Percentiles rank a stretch among this genome's conserved stretches.
These are phyloP conservation scores for Erythrophleum fordii DNA, from an alignment of 306 rosid genomes.

Conservation along the genomic window DNA sequence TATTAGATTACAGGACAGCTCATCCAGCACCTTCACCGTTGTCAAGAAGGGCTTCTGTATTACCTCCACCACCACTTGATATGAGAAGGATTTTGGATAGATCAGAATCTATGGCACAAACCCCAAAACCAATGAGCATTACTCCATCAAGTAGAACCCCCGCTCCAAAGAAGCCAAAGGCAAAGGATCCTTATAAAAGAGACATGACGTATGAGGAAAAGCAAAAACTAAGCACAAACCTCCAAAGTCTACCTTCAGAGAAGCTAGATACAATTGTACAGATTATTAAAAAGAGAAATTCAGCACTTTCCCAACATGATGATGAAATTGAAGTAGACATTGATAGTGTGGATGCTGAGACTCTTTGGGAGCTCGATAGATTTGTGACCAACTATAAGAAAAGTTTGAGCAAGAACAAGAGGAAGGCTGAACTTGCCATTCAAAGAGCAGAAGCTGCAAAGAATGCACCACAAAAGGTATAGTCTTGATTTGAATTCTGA, in stretches of 20 bases:
- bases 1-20: slow-evolving; percentile 55
- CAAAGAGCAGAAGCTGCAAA: slow-evolving; percentile 61
- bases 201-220: slow-evolving; percentile 93
- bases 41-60: slow-evolving; percentile 65
- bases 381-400: slow-evolving; percentile 92
- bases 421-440: slow-evolving; percentile 81
- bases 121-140: slow-evolving; percentile 55
- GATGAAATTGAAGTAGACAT: slow-evolving; percentile 97
- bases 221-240: slow-evolving; percentile 84
- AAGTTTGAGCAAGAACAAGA: slow-evolving; percentile 90
- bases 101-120: slow-evolving; percentile 64
- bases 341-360: slow-evolving; percentile 89
- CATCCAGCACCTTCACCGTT: slow-evolving; percentile 69
- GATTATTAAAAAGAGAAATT: slow-evolving; percentile 81
- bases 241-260: slow-evolving; percentile 81
- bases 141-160: slow-evolving; percentile 85
- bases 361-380: slow-evolving; percentile 98
- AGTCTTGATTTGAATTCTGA: slow-evolving; percentile 2
- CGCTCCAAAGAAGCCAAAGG: slow-evolving; percentile 95
- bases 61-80: slow-evolving; percentile 77
- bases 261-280: slow-evolving; percentile 85
- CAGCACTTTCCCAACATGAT: slow-evolving; percentile 71
- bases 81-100: slow-evolving; percentile 78
- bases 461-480: slow-evolving; percentile 60
- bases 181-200: slow-evolving; percentile 91